Evolutionary conservation across 495 filamentous ascomycete species (phyloP).

Genomic region (Rhizodiscina lignyota): DNA sequence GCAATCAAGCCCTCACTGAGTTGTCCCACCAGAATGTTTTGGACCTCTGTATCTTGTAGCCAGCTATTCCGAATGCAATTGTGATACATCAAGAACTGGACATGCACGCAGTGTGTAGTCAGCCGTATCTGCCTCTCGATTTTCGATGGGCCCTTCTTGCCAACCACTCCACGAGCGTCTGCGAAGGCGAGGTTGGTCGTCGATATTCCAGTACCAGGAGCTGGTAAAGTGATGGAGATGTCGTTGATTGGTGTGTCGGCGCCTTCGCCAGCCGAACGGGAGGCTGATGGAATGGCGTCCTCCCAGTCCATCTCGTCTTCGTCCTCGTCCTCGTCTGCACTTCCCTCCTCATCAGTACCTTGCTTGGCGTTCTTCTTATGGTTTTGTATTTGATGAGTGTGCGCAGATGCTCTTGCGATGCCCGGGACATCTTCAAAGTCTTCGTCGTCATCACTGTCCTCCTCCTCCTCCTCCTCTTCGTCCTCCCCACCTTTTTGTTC

Average conservation of each 20-base stretch:
- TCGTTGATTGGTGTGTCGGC: conserved; percentile 28
- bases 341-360: conserved; percentile 9
- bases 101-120: conserved; percentile 73
- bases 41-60: conserved; percentile 63
- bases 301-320: conserved; percentile 78
- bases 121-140: conserved; percentile 62
- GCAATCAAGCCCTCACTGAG: conserved; percentile 48
- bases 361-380: conserved; percentile 8
- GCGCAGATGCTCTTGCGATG: not conserved
- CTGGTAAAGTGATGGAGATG: conserved; percentile 59
- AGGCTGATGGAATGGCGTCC: conserved; percentile 47
- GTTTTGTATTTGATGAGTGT: not conserved
- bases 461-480: too few relatives aligned
- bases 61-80: conserved; percentile 77
- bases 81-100: conserved; percentile 75
- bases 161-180: conserved; percentile 40
- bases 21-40: conserved; percentile 58
- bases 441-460: not conserved
- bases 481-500: too few relatives aligned
- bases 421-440: not conserved
- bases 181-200: conserved; percentile 26
- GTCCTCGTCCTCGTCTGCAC: conserved; percentile 10
- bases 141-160: conserved; percentile 71
- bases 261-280: conserved; percentile 4
- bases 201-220: conserved; percentile 13